Base-by-base conservation (phyloP, 2,329 filamentous ascomycete genomes). In the Metarhizium album region DNA sequence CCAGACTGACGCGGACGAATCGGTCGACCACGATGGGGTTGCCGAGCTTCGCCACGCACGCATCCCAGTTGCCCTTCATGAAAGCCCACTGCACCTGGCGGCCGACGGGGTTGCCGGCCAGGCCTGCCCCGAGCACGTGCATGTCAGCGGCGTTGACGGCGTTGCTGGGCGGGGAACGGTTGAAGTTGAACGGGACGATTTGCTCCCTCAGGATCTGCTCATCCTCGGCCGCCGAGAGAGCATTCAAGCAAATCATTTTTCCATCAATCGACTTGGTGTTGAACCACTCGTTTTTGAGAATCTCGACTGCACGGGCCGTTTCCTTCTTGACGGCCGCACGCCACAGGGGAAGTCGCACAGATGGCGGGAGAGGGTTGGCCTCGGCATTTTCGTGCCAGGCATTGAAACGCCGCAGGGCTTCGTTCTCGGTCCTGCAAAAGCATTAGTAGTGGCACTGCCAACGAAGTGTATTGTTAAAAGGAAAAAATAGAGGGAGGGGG, bases 21-120 rank as follows among this genome's bases (percentile, higher is more conserved):
- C 91, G 83, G 70, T 98, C 91, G 16, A 96, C 74, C 3, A 96
- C 81, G 29, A 96, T 85, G 55, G 89, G 86, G 70, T 96, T 96
- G 42, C 64, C 82, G 50, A 97, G 75, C 66, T 85, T 86, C 53
- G 80, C 71, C 48, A 83, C 77, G 43, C 95, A 78, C 35, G 78
- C 74, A 29, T 80, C 75, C 87, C 91, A 98, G 70, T 95, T 84
- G 42, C 79, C 74, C 70, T 90, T 88, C 62, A 96, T 79, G 68
- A 86, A 95, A 49, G 84, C 73, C 93, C 93, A 98, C 52, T 94
- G 79, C 43, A 84, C 73, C 43, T 75, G 70, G n/a, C 90, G 84
- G 3, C 82, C 84, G 54, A 80, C 76, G 8, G 82, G 73, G 70
- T 96, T 96, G 55, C 72, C 75, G 3, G 86, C 82, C 27, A 98